A percentile compares a stretch with the other conserved stretches of the same genome.
phyloP scores from a whole-genome alignment of 192 early-diverging fungal genomes.

The Linderina pennispora region DNA sequence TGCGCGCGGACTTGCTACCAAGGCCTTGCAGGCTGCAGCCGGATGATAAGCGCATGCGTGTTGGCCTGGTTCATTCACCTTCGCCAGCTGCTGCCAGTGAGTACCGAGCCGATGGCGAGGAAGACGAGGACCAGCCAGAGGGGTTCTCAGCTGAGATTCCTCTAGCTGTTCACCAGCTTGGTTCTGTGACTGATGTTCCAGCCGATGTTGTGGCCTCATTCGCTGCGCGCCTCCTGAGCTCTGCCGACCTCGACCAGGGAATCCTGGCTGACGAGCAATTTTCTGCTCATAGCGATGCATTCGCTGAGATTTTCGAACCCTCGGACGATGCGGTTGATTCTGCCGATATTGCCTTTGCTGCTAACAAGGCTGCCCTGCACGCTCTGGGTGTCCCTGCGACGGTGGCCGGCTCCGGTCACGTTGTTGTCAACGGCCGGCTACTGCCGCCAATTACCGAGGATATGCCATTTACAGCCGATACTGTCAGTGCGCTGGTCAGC shows the following conservation, averaged over 20 bases:
- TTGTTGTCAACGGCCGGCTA: slow-evolving; percentile 65
- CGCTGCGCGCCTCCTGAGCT: slow-evolving; percentile 1
- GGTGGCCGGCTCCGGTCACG: slow-evolving; percentile 8
- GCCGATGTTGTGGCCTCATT: slow-evolving; percentile 5
- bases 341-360: slow-evolving; percentile 10
- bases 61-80: slow-evolving; percentile 24
- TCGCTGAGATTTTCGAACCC: not conserved
- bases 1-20: slow-evolving; percentile 49
- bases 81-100: not conserved
- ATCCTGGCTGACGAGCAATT: slow-evolving; percentile 3
- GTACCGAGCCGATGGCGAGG: slow-evolving; percentile 10
- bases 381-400: slow-evolving; percentile 9
- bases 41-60: slow-evolving; percentile 15
- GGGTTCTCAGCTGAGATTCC: slow-evolving; percentile 23
- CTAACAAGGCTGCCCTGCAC: slow-evolving; percentile 2
- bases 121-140: slow-evolving; percentile 12
- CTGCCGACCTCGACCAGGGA: not conserved
- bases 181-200: not conserved
- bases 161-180: slow-evolving; percentile 24
- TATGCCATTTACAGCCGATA: slow-evolving; percentile 43
- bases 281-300: too few relatives aligned
- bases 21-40: slow-evolving; percentile 46
- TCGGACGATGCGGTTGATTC: slow-evolving; percentile 11
- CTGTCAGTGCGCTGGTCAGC: slow-evolving; percentile 55
- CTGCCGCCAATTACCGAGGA: slow-evolving; percentile 32